A percentile compares a stretch with the other conserved stretches of the same genome.
phyloP scores from a whole-genome alignment of 192 early-diverging fungal genomes.

The Rhizophagus sp. region DNA sequence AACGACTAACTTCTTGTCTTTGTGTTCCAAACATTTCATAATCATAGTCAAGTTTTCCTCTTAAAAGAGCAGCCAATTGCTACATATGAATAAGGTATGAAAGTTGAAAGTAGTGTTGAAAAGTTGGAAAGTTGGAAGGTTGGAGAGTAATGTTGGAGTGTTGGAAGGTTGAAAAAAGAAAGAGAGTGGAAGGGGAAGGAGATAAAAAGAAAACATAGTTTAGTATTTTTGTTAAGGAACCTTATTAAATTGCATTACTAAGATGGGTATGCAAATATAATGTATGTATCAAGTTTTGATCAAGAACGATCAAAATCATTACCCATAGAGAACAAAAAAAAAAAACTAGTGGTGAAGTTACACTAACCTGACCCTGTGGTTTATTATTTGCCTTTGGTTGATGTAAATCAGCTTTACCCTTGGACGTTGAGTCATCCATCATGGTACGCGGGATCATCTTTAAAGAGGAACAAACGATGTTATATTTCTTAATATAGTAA shows the following conservation, averaged over 20 bases:
- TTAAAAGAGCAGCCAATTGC: conserved; percentile 55
- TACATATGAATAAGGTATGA: conserved; percentile 9
- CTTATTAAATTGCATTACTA: background rate
- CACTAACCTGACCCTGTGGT: conserved; percentile 64
- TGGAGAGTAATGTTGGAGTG: no score
- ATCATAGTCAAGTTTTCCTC: conserved; percentile 54
- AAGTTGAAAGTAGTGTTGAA: background rate
- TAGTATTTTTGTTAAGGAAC: background rate
- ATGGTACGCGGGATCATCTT: conserved; percentile 39
- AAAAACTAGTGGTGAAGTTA: background rate
- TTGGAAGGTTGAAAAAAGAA: no score
- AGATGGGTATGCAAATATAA: background rate
- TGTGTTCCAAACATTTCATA: conserved; percentile 34
- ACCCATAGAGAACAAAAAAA: background rate
- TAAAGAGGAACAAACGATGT: background rate
- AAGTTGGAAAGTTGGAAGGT: background rate
- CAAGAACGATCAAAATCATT: background rate
- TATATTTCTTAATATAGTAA: conserved; percentile 20
- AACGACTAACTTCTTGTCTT: conserved; percentile 57
- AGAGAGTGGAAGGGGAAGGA: background rate
- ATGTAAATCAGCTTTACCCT: conserved; percentile 45
- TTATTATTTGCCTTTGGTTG: conserved; percentile 71
- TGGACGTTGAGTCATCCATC: conserved; percentile 42
- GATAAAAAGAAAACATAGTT: background rate
- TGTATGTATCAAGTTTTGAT: background rate